Conservation (phyloP, 805 yeast species). For the Pichia paraexigua region DNA sequence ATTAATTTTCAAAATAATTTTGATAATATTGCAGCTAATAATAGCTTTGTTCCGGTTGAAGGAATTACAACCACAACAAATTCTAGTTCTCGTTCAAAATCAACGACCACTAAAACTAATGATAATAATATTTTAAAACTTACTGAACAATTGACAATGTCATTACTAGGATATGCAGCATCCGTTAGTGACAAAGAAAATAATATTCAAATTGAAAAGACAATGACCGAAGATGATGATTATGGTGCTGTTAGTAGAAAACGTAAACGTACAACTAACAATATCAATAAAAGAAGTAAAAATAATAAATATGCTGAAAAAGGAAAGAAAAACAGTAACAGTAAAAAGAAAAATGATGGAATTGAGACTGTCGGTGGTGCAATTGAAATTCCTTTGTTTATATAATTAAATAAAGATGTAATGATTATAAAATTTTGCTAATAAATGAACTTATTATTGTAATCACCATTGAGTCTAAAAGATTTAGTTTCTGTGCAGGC, state of each 20-base stretch:
- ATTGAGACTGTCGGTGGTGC: constrained; percentile 36
- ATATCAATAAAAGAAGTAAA: constrained; percentile 7
- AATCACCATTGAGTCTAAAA: too few species aligned
- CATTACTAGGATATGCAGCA: constrained; percentile 15
- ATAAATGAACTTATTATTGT: too few species aligned
- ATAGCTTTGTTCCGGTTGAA: not conserved
- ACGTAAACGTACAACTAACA: constrained; percentile 4
- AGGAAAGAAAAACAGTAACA: constrained; percentile 1
- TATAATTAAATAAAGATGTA: constrained; percentile 7
- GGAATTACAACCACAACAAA: not conserved
- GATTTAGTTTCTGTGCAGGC: too few species aligned
- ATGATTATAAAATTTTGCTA: not conserved
- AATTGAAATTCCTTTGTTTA: constrained; percentile 38
- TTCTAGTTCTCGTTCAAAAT: not conserved
- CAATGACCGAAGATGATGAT: not conserved
- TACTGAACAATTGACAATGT: constrained; percentile 22
- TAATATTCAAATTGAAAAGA: constrained; percentile 5
- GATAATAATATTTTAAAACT: constrained; percentile 12
- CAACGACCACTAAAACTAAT: not conserved
- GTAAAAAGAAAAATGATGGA: constrained; percentile 17
- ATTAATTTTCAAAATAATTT: not conserved
- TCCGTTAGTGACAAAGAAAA: not conserved
- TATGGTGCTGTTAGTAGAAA: not conserved
- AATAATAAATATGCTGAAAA: constrained; percentile 3
- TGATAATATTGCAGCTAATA: not conserved